Evolutionary conservation across 352 stramenopile species (phyloP), one percentile per base, ranked within the genome.

Genomic region (Pythium chondricola): DNA sequence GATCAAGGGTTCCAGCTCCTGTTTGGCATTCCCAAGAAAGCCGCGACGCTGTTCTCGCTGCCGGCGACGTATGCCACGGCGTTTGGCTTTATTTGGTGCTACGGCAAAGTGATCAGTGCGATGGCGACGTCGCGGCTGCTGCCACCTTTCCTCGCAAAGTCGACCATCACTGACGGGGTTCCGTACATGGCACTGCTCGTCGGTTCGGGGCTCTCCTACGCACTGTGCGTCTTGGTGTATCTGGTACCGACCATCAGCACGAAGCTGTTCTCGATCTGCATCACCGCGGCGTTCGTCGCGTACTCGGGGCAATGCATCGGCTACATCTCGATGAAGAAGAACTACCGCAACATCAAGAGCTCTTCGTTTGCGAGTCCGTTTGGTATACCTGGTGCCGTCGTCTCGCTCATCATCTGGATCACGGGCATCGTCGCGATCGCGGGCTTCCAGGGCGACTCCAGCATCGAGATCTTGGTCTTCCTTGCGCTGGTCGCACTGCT

Each of bases 291-390:
- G 13, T 67, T 63, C 40, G 29, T 32, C 6, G 51, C 58, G n/a
- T 71, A 71, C 58, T 17, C 42, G 6, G 60, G 56, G 5, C 62
- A 67, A 26, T 63, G 51, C 36, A 40, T 63, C 20, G 56, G 56
- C 13, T 69, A 63, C 43, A 45, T 69, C 36, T 53, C 24, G 16
- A 40, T 65, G 10, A 52, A 48, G 6, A 2, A 33, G 16, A 37
- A 60, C 10, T 64, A 52, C 37, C 36, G 25, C 0, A 35, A 55
- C 16, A 17, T 51, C 1, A 37, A 38, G 30, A 14, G 45, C 9
- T 18, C 46, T 16, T 6, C 3, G 8, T 65, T 64, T 17, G 21
- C 18, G 2, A 67, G 43, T 17, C 61, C 61, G 13, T 36, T 70
- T 10, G 61, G 56, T 2, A 50, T 55, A 13, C 0, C 9, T 25